Base-by-base conservation (phyloP, 768 basidiomycete genomes). In the Tremella mesenterica region DNA sequence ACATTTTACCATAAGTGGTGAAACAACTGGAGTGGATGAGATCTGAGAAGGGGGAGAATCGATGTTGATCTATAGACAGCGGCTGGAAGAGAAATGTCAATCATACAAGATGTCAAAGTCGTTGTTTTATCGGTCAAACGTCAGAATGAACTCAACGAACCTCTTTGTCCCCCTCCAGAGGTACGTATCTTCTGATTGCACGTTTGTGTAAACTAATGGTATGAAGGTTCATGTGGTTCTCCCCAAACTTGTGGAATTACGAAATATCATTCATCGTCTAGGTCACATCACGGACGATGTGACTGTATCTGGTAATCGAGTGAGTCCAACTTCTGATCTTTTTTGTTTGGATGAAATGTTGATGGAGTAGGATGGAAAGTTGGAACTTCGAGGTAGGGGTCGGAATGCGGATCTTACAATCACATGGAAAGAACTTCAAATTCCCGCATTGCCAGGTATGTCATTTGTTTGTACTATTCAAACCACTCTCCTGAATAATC, bases 101-200 rank as follows among this genome's bases (percentile, higher is more conserved):
- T 73, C 50, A 60, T 59, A 12, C 72, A 73, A 44, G 72, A 71
- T 43, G 63, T 73, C 54, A 60, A 59, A 31, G 64, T 70, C 27
- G 50, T 54, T 20, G 63, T 73, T 2, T 55, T 73, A 4, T 53
- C 58, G n/a, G 59, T 58, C 30, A 62, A 58, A 34, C 30, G 67
- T 36, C 68, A 71, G 26, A 34, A 49, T 10, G 66, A 69, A 27
- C 53, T 73, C 18, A 64, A 64, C 27, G 72, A 73, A 51, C 72
- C 72, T 0, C 26, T 71, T 3, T 73, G 72, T 57, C 72, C 72
- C n/a, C 62, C 62, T 34, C 72, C 72, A 0, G 72, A 73, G 56
- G 72, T 73, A 43, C 58, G 72, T 53, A 29, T 12, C 25, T 20
- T 14, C 10, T 8, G 20, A 20, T 44, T 9, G 7, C 41, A 10